Evolutionary conservation across 2,329 filamentous ascomycete genomes (phyloP).

Genomic region (Decorospora gaudefroyi): DNA sequence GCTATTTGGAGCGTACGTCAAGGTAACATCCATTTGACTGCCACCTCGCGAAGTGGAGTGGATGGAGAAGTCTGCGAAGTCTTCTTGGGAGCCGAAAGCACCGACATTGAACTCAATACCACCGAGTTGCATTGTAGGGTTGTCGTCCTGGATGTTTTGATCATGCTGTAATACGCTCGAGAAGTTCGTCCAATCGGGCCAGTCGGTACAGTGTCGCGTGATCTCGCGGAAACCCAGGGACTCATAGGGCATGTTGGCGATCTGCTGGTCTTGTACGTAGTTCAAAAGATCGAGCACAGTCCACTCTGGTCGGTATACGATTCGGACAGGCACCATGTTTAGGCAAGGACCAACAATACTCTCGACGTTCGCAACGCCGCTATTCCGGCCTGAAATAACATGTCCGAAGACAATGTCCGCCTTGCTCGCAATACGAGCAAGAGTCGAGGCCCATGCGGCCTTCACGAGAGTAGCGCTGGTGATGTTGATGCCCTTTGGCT

Average conservation of each 20-base stretch:
- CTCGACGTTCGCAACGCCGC: conserved; percentile 44
- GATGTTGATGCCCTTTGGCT: conserved; percentile 38
- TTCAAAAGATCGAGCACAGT: conserved; percentile 48
- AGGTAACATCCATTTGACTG: conserved; percentile 34
- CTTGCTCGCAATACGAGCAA: conserved; percentile 46
- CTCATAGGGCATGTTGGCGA: conserved; percentile 46
- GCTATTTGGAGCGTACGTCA: conserved; percentile 42
- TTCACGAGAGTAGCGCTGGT: conserved; percentile 53
- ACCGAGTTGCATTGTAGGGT: conserved; percentile 56
- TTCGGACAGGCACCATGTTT: conserved; percentile 51
- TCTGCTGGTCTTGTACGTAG: conserved; percentile 52
- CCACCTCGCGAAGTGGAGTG: conserved; percentile 30
- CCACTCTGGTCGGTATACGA: conserved; percentile 40
- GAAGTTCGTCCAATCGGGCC: conserved; percentile 47
- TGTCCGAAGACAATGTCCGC: conserved; percentile 52
- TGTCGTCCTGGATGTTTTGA: conserved; percentile 39
- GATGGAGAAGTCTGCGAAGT: conserved; percentile 44
- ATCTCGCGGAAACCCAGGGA: conserved; percentile 44
- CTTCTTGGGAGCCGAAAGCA: conserved; percentile 37
- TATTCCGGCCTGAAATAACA: conserved; percentile 50
- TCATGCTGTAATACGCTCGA: conserved; percentile 44
- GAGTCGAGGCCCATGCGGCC: conserved; percentile 52
- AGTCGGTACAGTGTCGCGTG: conserved; percentile 43
- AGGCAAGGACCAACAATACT: conserved; percentile 50
- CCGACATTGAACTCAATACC: conserved; percentile 38